phyloP scores from a whole-genome alignment of 2,329 filamentous ascomycete species.

The Trichoderma arundinaceum region DNA sequence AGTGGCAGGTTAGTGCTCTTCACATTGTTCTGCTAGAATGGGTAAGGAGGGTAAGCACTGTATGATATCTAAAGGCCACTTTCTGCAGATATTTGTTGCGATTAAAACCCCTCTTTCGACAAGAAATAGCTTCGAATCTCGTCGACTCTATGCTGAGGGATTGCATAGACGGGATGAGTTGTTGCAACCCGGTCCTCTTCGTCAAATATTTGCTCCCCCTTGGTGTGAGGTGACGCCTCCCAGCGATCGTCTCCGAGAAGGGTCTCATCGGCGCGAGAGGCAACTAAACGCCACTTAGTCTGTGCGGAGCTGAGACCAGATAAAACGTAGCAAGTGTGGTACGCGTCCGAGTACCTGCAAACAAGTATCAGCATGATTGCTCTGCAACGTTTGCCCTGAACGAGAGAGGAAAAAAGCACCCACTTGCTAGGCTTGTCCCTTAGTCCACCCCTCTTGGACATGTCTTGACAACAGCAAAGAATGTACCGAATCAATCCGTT shows the following conservation, averaged over 20 bases:
- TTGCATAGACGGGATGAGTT: slow-evolving; percentile 84
- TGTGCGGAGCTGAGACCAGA: slow-evolving; percentile 84
- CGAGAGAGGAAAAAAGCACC: slow-evolving; percentile 44
- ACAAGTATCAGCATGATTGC: slow-evolving; percentile 21
- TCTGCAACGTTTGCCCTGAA: slow-evolving; percentile 11
- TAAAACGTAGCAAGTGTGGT: slow-evolving; percentile 92
- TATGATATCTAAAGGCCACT: neutral
- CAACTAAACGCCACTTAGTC: slow-evolving; percentile 63
- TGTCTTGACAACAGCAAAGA: slow-evolving; percentile 82
- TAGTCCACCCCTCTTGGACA: slow-evolving; percentile 74
- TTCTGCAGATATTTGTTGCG: neutral
- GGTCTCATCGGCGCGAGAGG: slow-evolving; percentile 42
- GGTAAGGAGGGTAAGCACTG: slow-evolving; percentile 13
- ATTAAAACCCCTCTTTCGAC: slow-evolving; percentile 61
- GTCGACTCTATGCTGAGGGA: slow-evolving; percentile 73
- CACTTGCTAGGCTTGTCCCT: slow-evolving; percentile 93
- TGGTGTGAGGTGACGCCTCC: slow-evolving; percentile 56
- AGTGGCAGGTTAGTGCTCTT: slow-evolving; percentile 5
- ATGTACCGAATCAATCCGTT: slow-evolving; percentile 90
- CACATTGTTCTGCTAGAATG: neutral
- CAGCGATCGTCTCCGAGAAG: slow-evolving; percentile 51
- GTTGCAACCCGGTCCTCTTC: slow-evolving; percentile 71
- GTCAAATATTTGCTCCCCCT: slow-evolving; percentile 69
- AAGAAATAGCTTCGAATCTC: slow-evolving; percentile 69
- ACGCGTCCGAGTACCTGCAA: slow-evolving; percentile 76